Evolutionary conservation across 257 asterid species (phyloP).

Genomic region (Oldenlandia corymbosa): DNA sequence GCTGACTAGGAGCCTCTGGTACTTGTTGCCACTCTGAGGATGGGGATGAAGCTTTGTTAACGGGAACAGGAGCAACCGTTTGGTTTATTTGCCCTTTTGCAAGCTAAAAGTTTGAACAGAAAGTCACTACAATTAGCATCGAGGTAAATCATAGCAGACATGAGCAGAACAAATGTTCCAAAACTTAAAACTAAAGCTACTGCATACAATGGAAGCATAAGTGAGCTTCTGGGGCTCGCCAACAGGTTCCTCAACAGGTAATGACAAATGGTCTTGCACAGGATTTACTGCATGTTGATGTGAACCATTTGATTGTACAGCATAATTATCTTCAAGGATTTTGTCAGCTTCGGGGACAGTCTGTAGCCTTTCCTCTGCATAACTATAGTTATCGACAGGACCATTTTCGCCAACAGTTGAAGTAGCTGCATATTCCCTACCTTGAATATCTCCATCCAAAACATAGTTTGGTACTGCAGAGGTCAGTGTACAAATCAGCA

Average conservation of each 20-base stretch:
- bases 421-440: slow-evolving; percentile 48
- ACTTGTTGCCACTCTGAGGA: slow-evolving; percentile 58
- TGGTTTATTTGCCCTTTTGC: slow-evolving; percentile 61
- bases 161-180: not conserved
- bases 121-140: slow-evolving; percentile 15
- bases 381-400: slow-evolving; percentile 41
- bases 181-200: slow-evolving; percentile 15
- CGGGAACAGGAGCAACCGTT: slow-evolving; percentile 33
- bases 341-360: slow-evolving; percentile 53
- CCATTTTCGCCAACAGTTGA: slow-evolving; percentile 48
- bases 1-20: slow-evolving; percentile 49
- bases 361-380: slow-evolving; percentile 55
- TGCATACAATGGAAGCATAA: slow-evolving; percentile 93
- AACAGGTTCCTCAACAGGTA: slow-evolving; percentile 60
- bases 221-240: slow-evolving; percentile 84
- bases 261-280: slow-evolving; percentile 50
- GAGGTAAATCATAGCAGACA: slow-evolving; percentile 4
- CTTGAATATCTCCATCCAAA: slow-evolving; percentile 57
- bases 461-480: slow-evolving; percentile 60
- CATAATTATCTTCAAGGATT: slow-evolving; percentile 54
- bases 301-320: slow-evolving; percentile 63
- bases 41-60: slow-evolving; percentile 39
- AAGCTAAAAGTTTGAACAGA: slow-evolving; percentile 46
- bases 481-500: not conserved
- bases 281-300: slow-evolving; percentile 54